Base-by-base conservation (phyloP, 495 filamentous ascomycete species). In the Immersiella caudata region DNA sequence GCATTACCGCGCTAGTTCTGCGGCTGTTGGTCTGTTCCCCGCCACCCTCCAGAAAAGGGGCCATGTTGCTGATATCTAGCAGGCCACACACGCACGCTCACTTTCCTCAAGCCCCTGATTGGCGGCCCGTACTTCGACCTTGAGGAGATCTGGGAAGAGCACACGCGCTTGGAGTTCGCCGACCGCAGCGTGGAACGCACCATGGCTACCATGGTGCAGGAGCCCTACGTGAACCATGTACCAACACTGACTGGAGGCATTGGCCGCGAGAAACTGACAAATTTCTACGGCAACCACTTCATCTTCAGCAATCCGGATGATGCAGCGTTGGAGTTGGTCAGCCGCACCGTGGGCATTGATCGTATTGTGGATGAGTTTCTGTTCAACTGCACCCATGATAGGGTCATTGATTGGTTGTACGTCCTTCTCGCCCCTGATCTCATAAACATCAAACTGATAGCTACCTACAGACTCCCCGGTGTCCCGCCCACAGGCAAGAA, bases 271-370 rank as follows among this genome's bases (percentile, higher is more conserved):
- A 84, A 86, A 11, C 78, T 95, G n/a, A 83, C 84, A 0, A 76
- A 81, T 14, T 96, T 96, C 75, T 96, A 96, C 73, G 83, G 84
- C 0, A 76, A 92, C 18, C 85, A 89, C 72, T 95, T 95, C 77
- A 86, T 94, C 35, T 87, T 88, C 16, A 80, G 82, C 60, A 88
- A 93, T 35, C 90, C 92, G 1, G 83, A 81, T 0, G 89, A 89
- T 18, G 86, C 91, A 67, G 80, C 77, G 27, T 83, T 94, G 66
- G 87, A 90, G 51, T 83, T 96, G 1, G 72, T 95, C 6, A 91
- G 88, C 6, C 83, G 92, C 18, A 95, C 92, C 0, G 79, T 87
- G 16, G 86, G 85, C 5, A 70, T 84, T 11, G 86, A 88, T 57
- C 76, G 84, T 3, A 74, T 87, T 9, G 81, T 89, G 5, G 86